Base-by-base conservation (phyloP, 2,329 filamentous ascomycete genomes). In the Penicillium paneum region DNA sequence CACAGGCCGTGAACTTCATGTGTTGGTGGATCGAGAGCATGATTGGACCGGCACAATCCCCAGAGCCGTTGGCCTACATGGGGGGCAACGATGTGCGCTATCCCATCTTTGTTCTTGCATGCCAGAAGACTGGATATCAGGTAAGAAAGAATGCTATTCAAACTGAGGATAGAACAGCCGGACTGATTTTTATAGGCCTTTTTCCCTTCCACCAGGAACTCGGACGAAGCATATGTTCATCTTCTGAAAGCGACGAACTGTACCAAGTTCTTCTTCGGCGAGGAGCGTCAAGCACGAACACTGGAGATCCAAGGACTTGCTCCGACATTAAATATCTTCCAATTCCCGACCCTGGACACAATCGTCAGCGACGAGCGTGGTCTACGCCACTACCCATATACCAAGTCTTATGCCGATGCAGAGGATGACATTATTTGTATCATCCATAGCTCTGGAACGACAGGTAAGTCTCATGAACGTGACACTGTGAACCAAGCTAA, bases 371-470 rank as follows among this genome's bases (percentile, higher is more conserved):
- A 59, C 10, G 29, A 57, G 34, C 21, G 10, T 28, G 51, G 48
- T 26, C 28, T 51, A 24, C 47, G 50, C 19, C 45, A 49, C 11
- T 70, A 65, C 50, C 49, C 60, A 8, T 67, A 52, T 35, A 45
- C 39, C 2, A 64, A 59, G 42, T 48, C 58, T 8, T 67, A 50
- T 31, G 52, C 61, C 26, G 63, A 71, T 4, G 57, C 56, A 7
- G 65, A 68, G 52, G 49, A 69, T 46, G 55, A 67, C 4, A 54
- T 53, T 3, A 49, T 55, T 3, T 50, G 67, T 11, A 68, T 72
- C 8, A 67, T 72, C 28, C 72, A 73, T 52, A 74, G 70, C 17
- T 74, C 71, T n/a, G 71, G 71, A 24, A 71, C 70, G 2, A 73
- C 71, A 13, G 71, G 71, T 70, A 54, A 36, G 58, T 52, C 17